phyloP scores from a whole-genome alignment of 768 basidiomycete species.

The Lactarius tabidus region DNA sequence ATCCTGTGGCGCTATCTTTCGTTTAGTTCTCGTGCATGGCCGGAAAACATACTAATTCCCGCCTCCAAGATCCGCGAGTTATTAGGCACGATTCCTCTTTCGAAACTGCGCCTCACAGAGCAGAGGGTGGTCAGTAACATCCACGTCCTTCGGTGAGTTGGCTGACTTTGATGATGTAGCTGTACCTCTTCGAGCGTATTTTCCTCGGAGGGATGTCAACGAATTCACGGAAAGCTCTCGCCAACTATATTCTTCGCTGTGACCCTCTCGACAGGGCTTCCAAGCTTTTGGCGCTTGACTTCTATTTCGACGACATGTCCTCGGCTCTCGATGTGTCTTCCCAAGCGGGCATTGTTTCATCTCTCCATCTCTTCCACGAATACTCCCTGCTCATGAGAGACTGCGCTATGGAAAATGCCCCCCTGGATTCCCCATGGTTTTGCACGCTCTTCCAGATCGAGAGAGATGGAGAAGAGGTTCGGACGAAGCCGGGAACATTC shows the following conservation, averaged over 20 bases:
- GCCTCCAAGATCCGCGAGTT: not conserved
- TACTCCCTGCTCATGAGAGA: conserved; percentile 17
- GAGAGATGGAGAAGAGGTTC: conserved; percentile 10
- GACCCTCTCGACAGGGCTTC: conserved; percentile 1
- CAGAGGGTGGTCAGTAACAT: not conserved
- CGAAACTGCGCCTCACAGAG: not conserved
- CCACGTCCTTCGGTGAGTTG: not conserved
- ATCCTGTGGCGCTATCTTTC: conserved; percentile 34
- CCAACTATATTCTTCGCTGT: not conserved
- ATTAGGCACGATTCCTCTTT: not conserved
- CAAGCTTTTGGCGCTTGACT: conserved; percentile 9
- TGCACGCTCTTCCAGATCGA: conserved; percentile 10
- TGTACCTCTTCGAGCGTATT: conserved; percentile 10
- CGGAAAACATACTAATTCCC: not conserved
- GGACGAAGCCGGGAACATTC: conserved; percentile 1
- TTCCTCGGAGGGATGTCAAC: not conserved
- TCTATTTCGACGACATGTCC: conserved; percentile 13
- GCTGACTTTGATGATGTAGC: not conserved
- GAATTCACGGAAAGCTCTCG: not conserved
- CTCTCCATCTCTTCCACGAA: conserved; percentile 2
- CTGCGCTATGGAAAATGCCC: conserved; percentile 2
- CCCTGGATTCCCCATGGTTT: conserved; percentile 10
- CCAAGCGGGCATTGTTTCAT: conserved; percentile 4
- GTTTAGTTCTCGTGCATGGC: conserved; percentile 14
- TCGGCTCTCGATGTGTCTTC: conserved; percentile 16